Evolutionary conservation across 768 basidiomycete genomes (phyloP).

Genomic region (Dacryopinax primogenitus): DNA sequence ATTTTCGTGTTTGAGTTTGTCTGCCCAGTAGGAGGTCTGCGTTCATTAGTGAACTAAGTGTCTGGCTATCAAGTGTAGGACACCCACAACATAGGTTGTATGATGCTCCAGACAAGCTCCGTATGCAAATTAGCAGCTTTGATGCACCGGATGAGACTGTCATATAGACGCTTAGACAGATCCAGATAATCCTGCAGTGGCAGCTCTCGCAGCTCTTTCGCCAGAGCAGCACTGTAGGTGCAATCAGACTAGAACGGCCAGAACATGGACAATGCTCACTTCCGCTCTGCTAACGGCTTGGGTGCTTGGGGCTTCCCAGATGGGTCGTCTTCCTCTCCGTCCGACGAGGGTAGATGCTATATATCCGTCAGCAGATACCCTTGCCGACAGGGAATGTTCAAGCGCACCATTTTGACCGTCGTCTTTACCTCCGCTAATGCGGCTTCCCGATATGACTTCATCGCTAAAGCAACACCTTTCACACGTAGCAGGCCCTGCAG

Average conservation of each 20-base stretch:
- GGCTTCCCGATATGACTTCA: slow-evolving; percentile 55
- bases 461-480: slow-evolving; percentile 53
- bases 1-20: not conserved
- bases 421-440: slow-evolving; percentile 48
- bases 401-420: slow-evolving; percentile 47
- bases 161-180: slow-evolving; percentile 50
- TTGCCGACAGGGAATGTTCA: not conserved
- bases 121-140: slow-evolving; percentile 55
- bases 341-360: slow-evolving; percentile 48
- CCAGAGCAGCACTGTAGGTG: slow-evolving; percentile 33
- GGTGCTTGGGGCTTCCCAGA: slow-evolving; percentile 23
- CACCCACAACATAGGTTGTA: slow-evolving; percentile 18
- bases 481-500: slow-evolving; percentile 67
- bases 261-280: slow-evolving; percentile 11
- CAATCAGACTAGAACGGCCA: slow-evolving; percentile 6
- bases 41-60: slow-evolving; percentile 1
- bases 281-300: slow-evolving; percentile 23
- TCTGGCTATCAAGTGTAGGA: not conserved
- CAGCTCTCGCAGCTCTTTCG: slow-evolving; percentile 51
- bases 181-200: slow-evolving; percentile 53
- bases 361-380: not conserved
- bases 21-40: slow-evolving; percentile 13
- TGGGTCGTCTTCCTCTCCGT: slow-evolving; percentile 42
- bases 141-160: slow-evolving; percentile 48
- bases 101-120: slow-evolving; percentile 31